These are phyloP conservation scores for Cladosporium sp. DNA, from an alignment of 2,329 filamentous ascomycete species.

Conservation along the genomic window DNA sequence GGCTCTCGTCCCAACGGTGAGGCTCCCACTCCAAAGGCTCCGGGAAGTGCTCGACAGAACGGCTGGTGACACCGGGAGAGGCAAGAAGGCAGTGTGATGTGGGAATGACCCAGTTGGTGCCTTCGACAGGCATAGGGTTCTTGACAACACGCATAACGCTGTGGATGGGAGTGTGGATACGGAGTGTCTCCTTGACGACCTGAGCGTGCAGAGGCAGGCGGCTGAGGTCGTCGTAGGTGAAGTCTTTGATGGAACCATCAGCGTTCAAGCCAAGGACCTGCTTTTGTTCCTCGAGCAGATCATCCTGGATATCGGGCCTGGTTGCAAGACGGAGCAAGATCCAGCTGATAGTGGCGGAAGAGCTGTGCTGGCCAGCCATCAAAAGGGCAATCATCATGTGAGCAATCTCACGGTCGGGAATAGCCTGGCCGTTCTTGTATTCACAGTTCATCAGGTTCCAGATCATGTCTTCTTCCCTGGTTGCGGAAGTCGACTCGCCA, in stretches of 20 bases:
- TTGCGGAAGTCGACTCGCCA: slow-evolving; percentile 36
- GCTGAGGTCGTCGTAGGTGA: slow-evolving; percentile 73
- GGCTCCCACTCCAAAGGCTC: slow-evolving; percentile 82
- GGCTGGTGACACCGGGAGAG: slow-evolving; percentile 75
- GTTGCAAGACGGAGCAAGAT: slow-evolving; percentile 77
- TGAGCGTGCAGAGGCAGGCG: slow-evolving; percentile 78
- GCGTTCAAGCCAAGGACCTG: slow-evolving; percentile 63
- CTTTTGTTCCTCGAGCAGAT: slow-evolving; percentile 79
- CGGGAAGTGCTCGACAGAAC: slow-evolving; percentile 72
- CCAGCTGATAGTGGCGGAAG: slow-evolving; percentile 79
- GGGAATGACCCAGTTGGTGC: slow-evolving; percentile 78
- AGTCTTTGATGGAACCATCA: slow-evolving; percentile 54
- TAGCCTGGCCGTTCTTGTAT: slow-evolving; percentile 75
- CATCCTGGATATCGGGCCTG: slow-evolving; percentile 71
- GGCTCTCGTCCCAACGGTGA: slow-evolving; percentile 76
- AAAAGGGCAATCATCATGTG: slow-evolving; percentile 93
- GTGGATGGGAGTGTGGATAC: slow-evolving; percentile 88
- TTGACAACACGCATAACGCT: slow-evolving; percentile 92
- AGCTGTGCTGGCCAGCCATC: slow-evolving; percentile 89
- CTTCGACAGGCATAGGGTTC: slow-evolving; percentile 76
- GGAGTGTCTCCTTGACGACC: slow-evolving; percentile 86
- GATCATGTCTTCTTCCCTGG: slow-evolving; percentile 67
- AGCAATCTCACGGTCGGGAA: slow-evolving; percentile 81
- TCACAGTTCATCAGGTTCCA: slow-evolving; percentile 81
- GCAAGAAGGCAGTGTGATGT: slow-evolving; percentile 76